Percentiles rank a stretch among this genome's conserved stretches.
These are phyloP conservation scores for Cryoendolithus antarcticus DNA, from an alignment of 2,329 filamentous ascomycete species.

Conservation along the genomic window DNA sequence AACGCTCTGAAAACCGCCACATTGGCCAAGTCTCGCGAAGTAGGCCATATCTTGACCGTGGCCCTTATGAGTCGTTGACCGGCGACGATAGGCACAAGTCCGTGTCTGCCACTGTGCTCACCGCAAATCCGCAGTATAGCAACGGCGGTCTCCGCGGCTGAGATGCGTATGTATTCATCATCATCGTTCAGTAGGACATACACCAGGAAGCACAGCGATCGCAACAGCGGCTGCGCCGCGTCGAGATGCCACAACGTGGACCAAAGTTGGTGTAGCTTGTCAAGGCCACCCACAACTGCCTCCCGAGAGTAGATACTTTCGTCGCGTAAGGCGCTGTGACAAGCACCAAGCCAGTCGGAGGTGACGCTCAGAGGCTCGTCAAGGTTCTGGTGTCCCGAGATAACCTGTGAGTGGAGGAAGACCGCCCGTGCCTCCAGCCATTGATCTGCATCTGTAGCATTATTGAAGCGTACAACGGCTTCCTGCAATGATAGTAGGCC, in stretches of 20 bases:
- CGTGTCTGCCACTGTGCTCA: constrained; percentile 6
- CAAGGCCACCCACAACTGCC: constrained; percentile 16
- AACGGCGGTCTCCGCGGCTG: constrained; percentile 42
- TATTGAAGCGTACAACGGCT: constrained; percentile 2
- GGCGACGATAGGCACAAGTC: constrained; percentile 38
- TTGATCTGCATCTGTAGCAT: constrained; percentile 3
- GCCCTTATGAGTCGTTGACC: constrained; percentile 26
- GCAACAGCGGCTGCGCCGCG: constrained; percentile 1
- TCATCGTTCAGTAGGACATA: constrained; percentile 79
- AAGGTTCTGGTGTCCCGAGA: too few species aligned
- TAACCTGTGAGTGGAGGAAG: too few species aligned
- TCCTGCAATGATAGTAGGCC: neutral
- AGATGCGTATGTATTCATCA: constrained; percentile 72
- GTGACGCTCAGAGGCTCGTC: too few species aligned
- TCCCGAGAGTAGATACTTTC: constrained; percentile 17
- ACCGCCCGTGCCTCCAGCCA: constrained; percentile 2
- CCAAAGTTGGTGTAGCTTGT: constrained; percentile 12
- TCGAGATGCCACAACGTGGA: constrained; percentile 1
- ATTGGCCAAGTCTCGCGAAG: constrained; percentile 2
- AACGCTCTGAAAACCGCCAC: constrained; percentile 14
- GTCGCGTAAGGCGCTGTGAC: constrained; percentile 11
- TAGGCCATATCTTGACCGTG: constrained; percentile 15
- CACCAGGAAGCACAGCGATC: constrained; percentile 48
- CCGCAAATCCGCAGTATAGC: constrained; percentile 30
- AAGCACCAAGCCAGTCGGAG: constrained; percentile 7